These are phyloP conservation scores for Lactarius sp. DNA, from an alignment of 768 basidiomycete species.

Conservation along the genomic window DNA sequence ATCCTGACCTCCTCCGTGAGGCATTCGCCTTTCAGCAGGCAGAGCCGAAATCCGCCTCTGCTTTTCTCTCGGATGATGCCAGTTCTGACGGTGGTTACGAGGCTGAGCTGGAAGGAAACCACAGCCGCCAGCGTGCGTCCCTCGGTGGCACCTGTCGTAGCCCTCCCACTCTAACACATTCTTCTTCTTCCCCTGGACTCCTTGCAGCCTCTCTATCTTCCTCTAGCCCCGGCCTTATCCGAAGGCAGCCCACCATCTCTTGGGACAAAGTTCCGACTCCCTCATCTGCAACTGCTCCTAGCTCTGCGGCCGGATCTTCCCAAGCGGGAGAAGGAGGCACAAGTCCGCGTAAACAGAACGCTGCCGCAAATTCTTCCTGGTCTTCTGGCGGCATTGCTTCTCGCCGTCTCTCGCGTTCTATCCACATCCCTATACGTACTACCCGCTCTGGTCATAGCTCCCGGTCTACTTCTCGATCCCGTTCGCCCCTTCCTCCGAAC, in stretches of 20 bases:
- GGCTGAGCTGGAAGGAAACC: slow-evolving; percentile 60
- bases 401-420: slow-evolving; percentile 79
- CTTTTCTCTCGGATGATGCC: slow-evolving; percentile 63
- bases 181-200: slow-evolving; percentile 50
- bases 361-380: slow-evolving; percentile 28
- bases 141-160: slow-evolving; percentile 39
- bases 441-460: slow-evolving; percentile 78
- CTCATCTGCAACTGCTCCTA: slow-evolving; percentile 52
- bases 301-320: slow-evolving; percentile 40
- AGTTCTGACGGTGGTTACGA: slow-evolving; percentile 83
- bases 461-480: slow-evolving; percentile 90
- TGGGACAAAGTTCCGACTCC: slow-evolving; percentile 54
- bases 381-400: slow-evolving; percentile 43
- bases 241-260: slow-evolving; percentile 59
- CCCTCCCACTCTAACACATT: slow-evolving; percentile 47
- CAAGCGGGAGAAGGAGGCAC: slow-evolving; percentile 45
- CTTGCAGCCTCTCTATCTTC: slow-evolving; percentile 63
- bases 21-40: slow-evolving; percentile 54
- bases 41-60: slow-evolving; percentile 50
- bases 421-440: slow-evolving; percentile 66
- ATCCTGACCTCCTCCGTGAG: slow-evolving; percentile 45
- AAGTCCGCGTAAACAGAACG: slow-evolving; percentile 56
- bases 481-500: slow-evolving; percentile 82
- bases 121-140: slow-evolving; percentile 72
- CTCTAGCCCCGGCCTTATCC: slow-evolving; percentile 63